These are phyloP conservation scores for Aureobasidium sp. DNA, from an alignment of 2,329 filamentous ascomycete genomes.

Conservation along the genomic window DNA sequence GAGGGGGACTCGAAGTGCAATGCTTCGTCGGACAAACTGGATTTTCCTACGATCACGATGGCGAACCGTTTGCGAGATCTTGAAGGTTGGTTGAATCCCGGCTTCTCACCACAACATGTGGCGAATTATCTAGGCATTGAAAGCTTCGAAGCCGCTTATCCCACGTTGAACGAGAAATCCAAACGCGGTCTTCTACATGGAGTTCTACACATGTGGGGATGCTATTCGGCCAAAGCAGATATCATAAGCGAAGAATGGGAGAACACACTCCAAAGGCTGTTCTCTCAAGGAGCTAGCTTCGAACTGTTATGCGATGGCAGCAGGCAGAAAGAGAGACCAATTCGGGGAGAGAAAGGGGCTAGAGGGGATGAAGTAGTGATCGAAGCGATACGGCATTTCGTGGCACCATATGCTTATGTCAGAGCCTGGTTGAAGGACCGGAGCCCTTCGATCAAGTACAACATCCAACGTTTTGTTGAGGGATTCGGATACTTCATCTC, in stretches of 20 bases:
- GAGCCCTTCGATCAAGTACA: too few species aligned
- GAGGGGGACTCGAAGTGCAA: too few species aligned
- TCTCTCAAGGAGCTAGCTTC: not conserved
- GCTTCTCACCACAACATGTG: not conserved
- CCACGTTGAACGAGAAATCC: not conserved
- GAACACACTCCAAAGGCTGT: not conserved
- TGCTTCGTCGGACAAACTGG: not conserved
- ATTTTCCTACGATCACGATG: not conserved
- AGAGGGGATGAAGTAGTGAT: not conserved
- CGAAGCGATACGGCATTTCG: not conserved
- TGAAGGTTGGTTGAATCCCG: fast-evolving
- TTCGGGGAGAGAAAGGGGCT: too few species aligned
- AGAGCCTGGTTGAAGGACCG: too few species aligned
- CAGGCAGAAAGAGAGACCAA: not conserved
- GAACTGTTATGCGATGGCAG: not conserved
- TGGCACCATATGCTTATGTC: too few species aligned
- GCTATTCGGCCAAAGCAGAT: not conserved
- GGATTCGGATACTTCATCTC: not conserved
- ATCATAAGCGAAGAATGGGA: not conserved
- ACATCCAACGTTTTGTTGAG: not conserved
- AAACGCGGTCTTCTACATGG: not conserved
- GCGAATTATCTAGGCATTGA: not conserved
- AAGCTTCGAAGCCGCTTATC: not conserved
- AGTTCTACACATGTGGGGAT: not conserved
- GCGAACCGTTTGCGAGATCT: not conserved